These are phyloP conservation scores for Fomitopsis schrenkii DNA, from an alignment of 1,284 basidiomycete species.

Conservation along the genomic window DNA sequence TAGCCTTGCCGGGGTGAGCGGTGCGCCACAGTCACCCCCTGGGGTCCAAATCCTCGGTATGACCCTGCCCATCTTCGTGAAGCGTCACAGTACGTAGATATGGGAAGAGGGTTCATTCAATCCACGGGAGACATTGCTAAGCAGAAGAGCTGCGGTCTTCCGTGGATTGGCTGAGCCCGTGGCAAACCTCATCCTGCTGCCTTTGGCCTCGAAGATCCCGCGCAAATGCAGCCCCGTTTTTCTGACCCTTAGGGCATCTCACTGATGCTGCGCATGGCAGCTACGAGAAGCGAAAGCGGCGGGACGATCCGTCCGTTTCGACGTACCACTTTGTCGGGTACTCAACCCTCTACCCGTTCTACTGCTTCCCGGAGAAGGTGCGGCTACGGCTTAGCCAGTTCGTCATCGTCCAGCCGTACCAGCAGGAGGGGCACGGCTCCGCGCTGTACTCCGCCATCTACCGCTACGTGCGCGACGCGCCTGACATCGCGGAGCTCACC, in stretches of 20 bases:
- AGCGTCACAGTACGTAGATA: not conserved
- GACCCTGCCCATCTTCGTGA: not conserved
- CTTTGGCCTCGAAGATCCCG: constrained; percentile 1
- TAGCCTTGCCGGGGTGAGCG: not conserved
- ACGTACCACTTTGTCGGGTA: constrained; percentile 93
- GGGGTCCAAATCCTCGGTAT: not conserved
- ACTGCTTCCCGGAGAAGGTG: constrained; percentile 86
- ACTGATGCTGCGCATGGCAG: constrained; percentile 32
- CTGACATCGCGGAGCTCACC: constrained; percentile 83
- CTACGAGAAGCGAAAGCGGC: constrained; percentile 79
- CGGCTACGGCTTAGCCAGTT: constrained; percentile 86
- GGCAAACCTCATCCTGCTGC: not conserved
- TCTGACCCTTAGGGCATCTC: not conserved
- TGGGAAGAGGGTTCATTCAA: not conserved
- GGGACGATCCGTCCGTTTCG: constrained; percentile 37
- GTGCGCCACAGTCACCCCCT: not conserved
- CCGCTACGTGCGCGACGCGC: constrained; percentile 63
- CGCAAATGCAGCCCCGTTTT: not conserved
- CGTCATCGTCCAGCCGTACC: constrained; percentile 89
- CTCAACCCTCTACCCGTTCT: constrained; percentile 90
- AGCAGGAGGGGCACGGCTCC: constrained; percentile 87
- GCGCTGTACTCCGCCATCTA: constrained; percentile 88
- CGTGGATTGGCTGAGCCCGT: not conserved
- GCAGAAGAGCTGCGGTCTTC: not conserved
- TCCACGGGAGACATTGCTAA: not conserved